These are phyloP conservation scores for Reutealis trisperma DNA, from an alignment of 345 rosid genomes.

Conservation along the genomic window DNA sequence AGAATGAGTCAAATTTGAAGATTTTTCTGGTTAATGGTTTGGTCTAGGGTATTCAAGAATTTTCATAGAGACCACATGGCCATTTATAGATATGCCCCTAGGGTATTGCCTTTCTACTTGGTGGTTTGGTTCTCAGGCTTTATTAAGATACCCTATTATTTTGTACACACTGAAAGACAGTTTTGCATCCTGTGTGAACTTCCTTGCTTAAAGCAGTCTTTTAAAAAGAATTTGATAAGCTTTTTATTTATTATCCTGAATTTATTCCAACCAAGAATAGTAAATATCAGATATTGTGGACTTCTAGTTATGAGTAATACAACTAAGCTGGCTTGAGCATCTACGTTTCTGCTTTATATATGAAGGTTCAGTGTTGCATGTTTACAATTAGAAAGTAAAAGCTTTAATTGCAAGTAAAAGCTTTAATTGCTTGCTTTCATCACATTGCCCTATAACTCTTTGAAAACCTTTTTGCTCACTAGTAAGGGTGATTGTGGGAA, in stretches of 20 bases:
- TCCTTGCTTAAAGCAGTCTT: too few species aligned
- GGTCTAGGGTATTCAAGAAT: background rate
- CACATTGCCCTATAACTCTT: too few species aligned
- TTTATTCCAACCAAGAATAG: background rate
- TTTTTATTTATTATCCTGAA: background rate
- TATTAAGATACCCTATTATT: background rate
- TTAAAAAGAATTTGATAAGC: background rate
- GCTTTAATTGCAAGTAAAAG: background rate
- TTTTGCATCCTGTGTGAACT: background rate
- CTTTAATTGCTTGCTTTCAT: background rate
- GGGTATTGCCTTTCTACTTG: background rate
- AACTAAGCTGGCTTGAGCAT: background rate
- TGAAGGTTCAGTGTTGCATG: background rate
- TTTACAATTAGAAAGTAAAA: background rate
- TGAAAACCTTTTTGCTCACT: background rate
- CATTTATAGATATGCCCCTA: background rate
- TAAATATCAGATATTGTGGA: background rate
- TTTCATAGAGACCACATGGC: background rate
- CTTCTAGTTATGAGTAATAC: background rate
- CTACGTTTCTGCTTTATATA: background rate
- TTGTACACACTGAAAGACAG: background rate
- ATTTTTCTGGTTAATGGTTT: background rate
- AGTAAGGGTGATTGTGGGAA: background rate
- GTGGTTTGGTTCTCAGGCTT: background rate
- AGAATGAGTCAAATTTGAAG: background rate